These are phyloP conservation scores for Podochytrium sp. DNA, from an alignment of 192 early-diverging fungal genomes.

Conservation along the genomic window DNA sequence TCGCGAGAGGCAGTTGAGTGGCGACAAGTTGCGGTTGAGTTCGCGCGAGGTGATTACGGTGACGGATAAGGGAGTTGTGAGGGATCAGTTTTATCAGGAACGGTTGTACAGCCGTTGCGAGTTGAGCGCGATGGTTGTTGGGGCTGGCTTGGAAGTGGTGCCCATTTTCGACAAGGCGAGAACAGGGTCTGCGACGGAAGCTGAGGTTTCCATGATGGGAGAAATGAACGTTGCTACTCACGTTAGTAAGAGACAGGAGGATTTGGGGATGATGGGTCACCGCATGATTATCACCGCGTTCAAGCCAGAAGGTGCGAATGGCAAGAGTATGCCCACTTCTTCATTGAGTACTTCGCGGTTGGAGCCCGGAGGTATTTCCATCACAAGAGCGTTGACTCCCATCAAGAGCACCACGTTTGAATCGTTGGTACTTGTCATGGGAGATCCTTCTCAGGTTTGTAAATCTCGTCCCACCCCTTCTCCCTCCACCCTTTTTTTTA, in stretches of 20 bases:
- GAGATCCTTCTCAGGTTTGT: no score
- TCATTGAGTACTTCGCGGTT: no score
- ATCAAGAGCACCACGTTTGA: constrained; percentile 1
- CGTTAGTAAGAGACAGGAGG: constrained; percentile 63
- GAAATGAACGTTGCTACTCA: constrained; percentile 49
- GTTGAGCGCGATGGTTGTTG: constrained; percentile 41
- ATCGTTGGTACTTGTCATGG: constrained; percentile 46
- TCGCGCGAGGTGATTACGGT: constrained; percentile 60
- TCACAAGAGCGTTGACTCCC: background rate
- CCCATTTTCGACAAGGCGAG: background rate
- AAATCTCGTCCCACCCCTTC: no score
- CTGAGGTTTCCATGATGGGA: background rate
- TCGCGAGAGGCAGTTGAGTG: constrained; percentile 61
- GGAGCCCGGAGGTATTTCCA: background rate
- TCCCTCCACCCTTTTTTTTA: no score
- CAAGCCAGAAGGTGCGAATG: constrained; percentile 18
- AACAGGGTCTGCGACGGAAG: background rate
- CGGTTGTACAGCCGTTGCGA: constrained; percentile 56
- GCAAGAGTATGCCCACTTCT: background rate
- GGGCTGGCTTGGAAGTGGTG: constrained; percentile 35
- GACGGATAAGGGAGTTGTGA: constrained; percentile 56
- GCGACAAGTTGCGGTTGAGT: constrained; percentile 54
- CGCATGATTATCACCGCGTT: constrained; percentile 46
- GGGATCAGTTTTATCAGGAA: constrained; percentile 72
- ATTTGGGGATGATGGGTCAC: constrained; percentile 73